phyloP scores from a whole-genome alignment of 495 filamentous ascomycete genomes.

The Aspergillus olivimuriae region DNA sequence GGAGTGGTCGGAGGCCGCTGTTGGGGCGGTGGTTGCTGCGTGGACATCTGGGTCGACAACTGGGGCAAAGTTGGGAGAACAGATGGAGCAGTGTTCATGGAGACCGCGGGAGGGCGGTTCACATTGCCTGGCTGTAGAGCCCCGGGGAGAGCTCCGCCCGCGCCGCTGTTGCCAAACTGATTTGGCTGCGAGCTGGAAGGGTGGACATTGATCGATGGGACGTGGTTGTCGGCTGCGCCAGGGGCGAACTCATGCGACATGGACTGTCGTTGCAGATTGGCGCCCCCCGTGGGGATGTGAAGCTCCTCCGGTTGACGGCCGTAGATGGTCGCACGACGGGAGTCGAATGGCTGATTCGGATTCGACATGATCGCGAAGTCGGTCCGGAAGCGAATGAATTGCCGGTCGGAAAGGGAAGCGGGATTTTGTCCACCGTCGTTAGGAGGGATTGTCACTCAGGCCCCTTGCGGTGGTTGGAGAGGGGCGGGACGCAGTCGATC shows the following conservation, averaged over 20 bases:
- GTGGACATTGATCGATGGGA: constrained; percentile 63
- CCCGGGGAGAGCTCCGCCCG: constrained; percentile 52
- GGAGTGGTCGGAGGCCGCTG: constrained; percentile 57
- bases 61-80: constrained; percentile 66
- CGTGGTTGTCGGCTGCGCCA: constrained; percentile 27
- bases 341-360: constrained; percentile 45
- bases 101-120: constrained; percentile 57
- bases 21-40: constrained; percentile 30
- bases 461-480: no score
- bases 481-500: constrained; percentile 4
- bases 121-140: constrained; percentile 62
- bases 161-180: constrained; percentile 43
- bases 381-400: no score
- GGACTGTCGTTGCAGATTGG: constrained; percentile 37
- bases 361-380: constrained; percentile 42
- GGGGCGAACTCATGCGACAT: constrained; percentile 47
- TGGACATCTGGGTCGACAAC: constrained; percentile 35
- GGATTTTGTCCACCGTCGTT: no score
- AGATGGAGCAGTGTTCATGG: constrained; percentile 65
- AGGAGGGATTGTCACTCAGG: no score
- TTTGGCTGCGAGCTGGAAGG: constrained; percentile 52
- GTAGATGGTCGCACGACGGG: constrained; percentile 45
- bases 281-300: constrained; percentile 60
- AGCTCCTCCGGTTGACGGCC: constrained; percentile 64
- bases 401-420: no score